Evolutionary conservation across 2,329 filamentous ascomycete species (phyloP).

Genomic region (Aquanectria penicillioides): DNA sequence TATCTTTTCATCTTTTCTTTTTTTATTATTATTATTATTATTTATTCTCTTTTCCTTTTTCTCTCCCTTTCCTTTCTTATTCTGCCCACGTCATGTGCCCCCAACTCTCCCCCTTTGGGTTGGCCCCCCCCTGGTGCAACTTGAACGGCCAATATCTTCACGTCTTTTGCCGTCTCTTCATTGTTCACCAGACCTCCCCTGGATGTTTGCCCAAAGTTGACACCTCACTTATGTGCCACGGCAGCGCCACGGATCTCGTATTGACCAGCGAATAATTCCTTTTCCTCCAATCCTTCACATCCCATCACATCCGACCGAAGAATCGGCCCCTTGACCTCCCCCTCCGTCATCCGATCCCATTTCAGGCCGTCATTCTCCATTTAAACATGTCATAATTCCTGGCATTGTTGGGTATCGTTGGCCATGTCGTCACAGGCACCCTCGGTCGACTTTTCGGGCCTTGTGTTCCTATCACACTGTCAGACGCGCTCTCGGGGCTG

Average conservation of each 20-base stretch:
- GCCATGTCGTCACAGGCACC: conserved; percentile 12
- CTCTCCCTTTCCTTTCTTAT: conserved; percentile 4
- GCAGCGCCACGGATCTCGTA: conserved; percentile 34
- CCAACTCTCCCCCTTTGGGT: conserved; percentile 5
- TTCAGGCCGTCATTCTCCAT: conserved; percentile 19
- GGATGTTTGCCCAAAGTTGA: conserved; percentile 24
- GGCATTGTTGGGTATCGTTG: conserved; percentile 26
- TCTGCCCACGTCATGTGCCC: background rate
- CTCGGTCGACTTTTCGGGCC: conserved; percentile 13
- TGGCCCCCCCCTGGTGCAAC: background rate
- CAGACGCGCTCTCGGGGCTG: too few species aligned
- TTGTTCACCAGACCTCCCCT: conserved; percentile 34
- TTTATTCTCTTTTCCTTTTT: background rate
- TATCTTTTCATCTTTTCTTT: background rate
- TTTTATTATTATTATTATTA: conserved; percentile 3
- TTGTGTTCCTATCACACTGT: conserved; percentile 7
- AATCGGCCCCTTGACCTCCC: background rate
- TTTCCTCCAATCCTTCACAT: conserved; percentile 12
- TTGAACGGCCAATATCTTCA: conserved; percentile 4
- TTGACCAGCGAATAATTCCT: conserved; percentile 26
- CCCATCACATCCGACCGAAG: conserved; percentile 21
- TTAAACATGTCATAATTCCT: conserved; percentile 20
- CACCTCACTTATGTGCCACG: conserved; percentile 33
- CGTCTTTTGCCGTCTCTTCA: background rate
- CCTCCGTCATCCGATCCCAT: conserved; percentile 20